These are phyloP conservation scores for Cardiospermum halicacabum DNA, from an alignment of 345 rosid species.

Conservation along the genomic window DNA sequence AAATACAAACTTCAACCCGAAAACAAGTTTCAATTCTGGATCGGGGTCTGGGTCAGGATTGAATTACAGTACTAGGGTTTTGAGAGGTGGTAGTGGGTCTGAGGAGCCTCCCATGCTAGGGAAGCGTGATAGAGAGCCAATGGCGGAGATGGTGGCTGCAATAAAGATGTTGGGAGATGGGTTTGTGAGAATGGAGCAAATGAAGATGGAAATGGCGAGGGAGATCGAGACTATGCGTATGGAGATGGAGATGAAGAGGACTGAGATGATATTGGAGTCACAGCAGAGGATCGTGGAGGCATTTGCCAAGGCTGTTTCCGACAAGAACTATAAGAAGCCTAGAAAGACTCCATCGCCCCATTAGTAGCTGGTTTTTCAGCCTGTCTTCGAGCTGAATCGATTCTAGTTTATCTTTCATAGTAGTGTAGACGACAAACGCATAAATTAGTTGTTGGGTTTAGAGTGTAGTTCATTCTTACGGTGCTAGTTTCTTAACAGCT, in stretches of 20 bases:
- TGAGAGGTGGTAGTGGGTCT: slow-evolving; percentile 24
- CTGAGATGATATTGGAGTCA: slow-evolving; percentile 77
- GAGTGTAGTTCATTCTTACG: slow-evolving; percentile 10
- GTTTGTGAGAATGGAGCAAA: slow-evolving; percentile 75
- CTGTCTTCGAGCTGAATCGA: too few species aligned
- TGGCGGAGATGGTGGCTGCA: slow-evolving; percentile 76
- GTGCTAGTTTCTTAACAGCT: not conserved
- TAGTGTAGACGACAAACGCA: not conserved
- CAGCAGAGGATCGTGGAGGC: slow-evolving; percentile 80
- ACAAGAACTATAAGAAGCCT: slow-evolving; percentile 42
- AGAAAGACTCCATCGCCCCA: slow-evolving; percentile 32
- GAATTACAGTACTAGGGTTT: slow-evolving; percentile 30
- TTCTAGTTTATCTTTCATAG: too few species aligned
- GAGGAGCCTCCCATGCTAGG: slow-evolving; percentile 32
- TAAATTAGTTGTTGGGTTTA: not conserved
- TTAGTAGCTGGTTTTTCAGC: slow-evolving; percentile 2
- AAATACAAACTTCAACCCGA: slow-evolving; percentile 18
- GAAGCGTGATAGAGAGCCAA: slow-evolving; percentile 40
- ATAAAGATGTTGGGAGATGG: slow-evolving; percentile 81
- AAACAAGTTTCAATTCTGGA: slow-evolving; percentile 22
- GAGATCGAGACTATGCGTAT: slow-evolving; percentile 85
- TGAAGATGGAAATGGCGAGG: slow-evolving; percentile 86
- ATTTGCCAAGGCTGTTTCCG: slow-evolving; percentile 57
- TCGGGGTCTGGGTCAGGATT: slow-evolving; percentile 25
- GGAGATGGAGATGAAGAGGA: slow-evolving; percentile 92